Conservation (phyloP, 2,329 filamentous ascomycete genomes). For the Calonectria multiphialidica region DNA sequence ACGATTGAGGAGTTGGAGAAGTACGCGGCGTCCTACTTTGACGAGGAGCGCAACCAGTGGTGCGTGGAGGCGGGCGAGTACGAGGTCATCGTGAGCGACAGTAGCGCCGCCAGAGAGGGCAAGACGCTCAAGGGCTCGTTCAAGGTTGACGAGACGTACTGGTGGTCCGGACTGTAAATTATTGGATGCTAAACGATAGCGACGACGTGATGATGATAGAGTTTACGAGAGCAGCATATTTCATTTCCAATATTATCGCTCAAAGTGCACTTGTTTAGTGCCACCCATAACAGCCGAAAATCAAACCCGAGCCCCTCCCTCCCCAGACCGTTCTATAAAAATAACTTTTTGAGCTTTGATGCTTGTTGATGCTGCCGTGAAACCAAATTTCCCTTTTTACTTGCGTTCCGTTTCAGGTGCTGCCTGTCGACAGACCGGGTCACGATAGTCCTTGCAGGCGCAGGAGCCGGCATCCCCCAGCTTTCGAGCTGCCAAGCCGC, state of each 20-base stretch:
- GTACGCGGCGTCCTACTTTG: constrained; percentile 77
- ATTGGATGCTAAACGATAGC: not conserved
- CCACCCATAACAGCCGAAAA: not conserved
- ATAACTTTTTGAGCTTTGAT: constrained; percentile 6
- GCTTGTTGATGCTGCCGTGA: not conserved
- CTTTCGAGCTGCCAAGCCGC: constrained; percentile 54
- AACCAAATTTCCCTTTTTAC: not conserved
- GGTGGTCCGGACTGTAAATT: constrained; percentile 73
- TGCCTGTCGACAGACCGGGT: not conserved
- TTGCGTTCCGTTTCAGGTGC: not conserved
- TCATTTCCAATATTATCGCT: not conserved
- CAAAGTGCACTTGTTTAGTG: not conserved
- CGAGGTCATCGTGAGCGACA: constrained; percentile 70
- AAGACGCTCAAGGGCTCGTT: constrained; percentile 66
- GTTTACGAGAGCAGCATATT: not conserved
- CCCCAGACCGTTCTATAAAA: not conserved
- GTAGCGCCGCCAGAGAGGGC: constrained; percentile 61
- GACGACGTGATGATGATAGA: not conserved
- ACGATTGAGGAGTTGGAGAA: constrained; percentile 71
- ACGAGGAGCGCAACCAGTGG: constrained; percentile 76
- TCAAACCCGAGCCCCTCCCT: not conserved
- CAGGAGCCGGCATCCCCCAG: constrained; percentile 36
- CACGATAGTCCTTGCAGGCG: not conserved
- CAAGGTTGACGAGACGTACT: constrained; percentile 70
- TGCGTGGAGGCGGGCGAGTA: constrained; percentile 75